Evolutionary conservation across 2,329 filamentous ascomycete genomes (phyloP).

Genomic region (Cladosporium cucumerinum): DNA sequence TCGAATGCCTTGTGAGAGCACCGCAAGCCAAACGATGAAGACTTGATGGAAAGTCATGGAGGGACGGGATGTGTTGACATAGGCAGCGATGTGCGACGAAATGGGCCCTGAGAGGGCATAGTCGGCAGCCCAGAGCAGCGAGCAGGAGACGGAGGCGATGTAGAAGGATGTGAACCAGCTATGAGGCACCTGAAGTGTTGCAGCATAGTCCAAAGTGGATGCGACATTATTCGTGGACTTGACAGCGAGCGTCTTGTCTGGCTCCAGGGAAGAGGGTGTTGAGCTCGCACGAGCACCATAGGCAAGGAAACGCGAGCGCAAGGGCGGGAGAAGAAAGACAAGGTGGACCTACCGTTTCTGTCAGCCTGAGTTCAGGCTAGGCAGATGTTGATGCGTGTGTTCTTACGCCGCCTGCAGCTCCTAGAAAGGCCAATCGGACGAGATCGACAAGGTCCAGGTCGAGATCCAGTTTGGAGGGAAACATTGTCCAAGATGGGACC

Average conservation of each 20-base stretch:
- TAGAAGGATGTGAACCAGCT: conserved; percentile 91
- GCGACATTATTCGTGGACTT: conserved; percentile 2
- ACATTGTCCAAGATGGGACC: neutral
- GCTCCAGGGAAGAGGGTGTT: conserved; percentile 9
- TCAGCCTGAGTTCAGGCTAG: conserved; percentile 15
- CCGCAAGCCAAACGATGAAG: conserved; percentile 64
- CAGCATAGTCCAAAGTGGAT: conserved; percentile 43
- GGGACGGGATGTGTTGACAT: neutral
- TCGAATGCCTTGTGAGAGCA: conserved; percentile 70
- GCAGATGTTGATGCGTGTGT: neutral
- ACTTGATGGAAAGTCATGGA: conserved; percentile 63
- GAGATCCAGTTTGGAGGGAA: neutral
- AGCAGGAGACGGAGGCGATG: conserved; percentile 63
- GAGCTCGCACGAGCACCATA: conserved; percentile 55
- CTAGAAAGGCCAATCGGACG: conserved; percentile 18
- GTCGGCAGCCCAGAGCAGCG: conserved; percentile 65
- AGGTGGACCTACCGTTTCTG: conserved; percentile 45
- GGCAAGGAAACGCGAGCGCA: conserved; percentile 55
- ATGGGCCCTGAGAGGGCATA: conserved; percentile 3
- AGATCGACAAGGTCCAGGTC: conserved; percentile 15
- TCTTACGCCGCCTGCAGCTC: conserved; percentile 18
- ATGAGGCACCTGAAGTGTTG: conserved; percentile 69
- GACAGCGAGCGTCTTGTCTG: conserved; percentile 1
- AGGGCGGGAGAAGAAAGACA: conserved; percentile 48
- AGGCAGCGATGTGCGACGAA: neutral